phyloP scores from a whole-genome alignment of 2,329 filamentous ascomycete species.

The Sordariomycetes sp. region DNA sequence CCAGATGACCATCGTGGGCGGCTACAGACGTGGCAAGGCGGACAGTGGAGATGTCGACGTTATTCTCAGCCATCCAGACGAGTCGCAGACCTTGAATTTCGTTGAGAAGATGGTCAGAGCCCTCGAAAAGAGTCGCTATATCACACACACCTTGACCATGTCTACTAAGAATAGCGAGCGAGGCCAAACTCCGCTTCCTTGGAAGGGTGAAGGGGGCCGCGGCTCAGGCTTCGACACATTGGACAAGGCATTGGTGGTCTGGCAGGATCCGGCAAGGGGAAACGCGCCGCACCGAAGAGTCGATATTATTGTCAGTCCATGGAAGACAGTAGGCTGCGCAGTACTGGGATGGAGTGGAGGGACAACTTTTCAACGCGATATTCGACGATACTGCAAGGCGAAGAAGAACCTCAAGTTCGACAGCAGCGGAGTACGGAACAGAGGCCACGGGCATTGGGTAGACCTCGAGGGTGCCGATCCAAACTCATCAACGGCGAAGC shows the following conservation, averaged over 20 bases:
- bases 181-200: conserved; percentile 51
- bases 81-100: conserved; percentile 58
- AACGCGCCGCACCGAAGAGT: conserved; percentile 62
- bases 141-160: conserved; percentile 74
- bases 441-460: conserved; percentile 57
- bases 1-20: conserved; percentile 60
- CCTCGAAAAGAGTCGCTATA: conserved; percentile 59
- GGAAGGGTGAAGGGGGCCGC: conserved; percentile 31
- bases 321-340: conserved; percentile 82
- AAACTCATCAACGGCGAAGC: conserved; percentile 7
- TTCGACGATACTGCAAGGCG: conserved; percentile 70
- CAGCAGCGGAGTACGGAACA: conserved; percentile 71
- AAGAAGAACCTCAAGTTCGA: conserved; percentile 76
- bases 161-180: conserved; percentile 63
- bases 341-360: conserved; percentile 82
- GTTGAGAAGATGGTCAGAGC: conserved; percentile 60
- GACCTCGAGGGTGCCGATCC: conserved; percentile 52
- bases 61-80: conserved; percentile 70
- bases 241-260: conserved; percentile 88
- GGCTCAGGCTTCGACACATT: conserved; percentile 72
- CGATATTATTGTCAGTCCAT: conserved; percentile 85
- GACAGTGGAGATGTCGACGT: conserved; percentile 77
- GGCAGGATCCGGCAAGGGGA: conserved; percentile 46
- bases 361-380: conserved; percentile 81
- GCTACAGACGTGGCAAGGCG: conserved; percentile 70